Base-by-base conservation (phyloP, 164 flowering plant species). In the Annona squamosa region DNA sequence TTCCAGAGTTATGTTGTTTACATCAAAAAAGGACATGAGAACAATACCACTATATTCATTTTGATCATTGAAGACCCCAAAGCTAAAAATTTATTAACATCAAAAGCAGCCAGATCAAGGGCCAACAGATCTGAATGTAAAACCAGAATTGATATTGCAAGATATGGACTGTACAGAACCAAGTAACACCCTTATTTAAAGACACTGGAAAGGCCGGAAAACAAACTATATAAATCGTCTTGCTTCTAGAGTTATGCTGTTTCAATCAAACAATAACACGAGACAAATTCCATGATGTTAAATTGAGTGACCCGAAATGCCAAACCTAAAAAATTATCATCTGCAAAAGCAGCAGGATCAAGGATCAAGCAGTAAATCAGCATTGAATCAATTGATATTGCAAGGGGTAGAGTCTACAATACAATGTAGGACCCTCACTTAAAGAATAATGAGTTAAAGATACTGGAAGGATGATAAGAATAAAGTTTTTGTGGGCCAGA, bases 1-100 rank as follows among this genome's bases (percentile, higher is more conserved):
- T 63, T 72, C 12, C 68, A 72, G 19, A 13, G 68, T 72, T 41
- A n/a, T 71, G 4, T 44, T 72, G 68, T 72, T 64, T 75, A 48
- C 70, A 56, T n/a, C 65, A 75, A 46, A 17, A 26, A 74, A 61
- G 65, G 61, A 19, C 44, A 64, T 17, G 46, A 16, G 46, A 63
- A 57, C 19, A 16, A 48, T 63, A 17, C 63, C 62, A n/a, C 41
- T 69, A 16, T 16, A 48, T 44, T 62, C 2, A 46, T 57, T 43
- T 13, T 37, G 41, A 45, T 12, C 44, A 48, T 17, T 59, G 17
- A 37, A 42, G 65, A 61, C 62, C 16, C 37, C 62, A 64, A 19
- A n/a, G 41, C n/a, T 2, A 46, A 68, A 45, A n/a, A 45, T 13
- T 26, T 26, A 26, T 26, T 26, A 26, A 26, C 37, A 26, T 26